Percentiles rank a stretch among this genome's conserved stretches.
Evolutionary conservation across 345 rosid species (phyloP).

Genomic region (Isatis tinctoria): DNA sequence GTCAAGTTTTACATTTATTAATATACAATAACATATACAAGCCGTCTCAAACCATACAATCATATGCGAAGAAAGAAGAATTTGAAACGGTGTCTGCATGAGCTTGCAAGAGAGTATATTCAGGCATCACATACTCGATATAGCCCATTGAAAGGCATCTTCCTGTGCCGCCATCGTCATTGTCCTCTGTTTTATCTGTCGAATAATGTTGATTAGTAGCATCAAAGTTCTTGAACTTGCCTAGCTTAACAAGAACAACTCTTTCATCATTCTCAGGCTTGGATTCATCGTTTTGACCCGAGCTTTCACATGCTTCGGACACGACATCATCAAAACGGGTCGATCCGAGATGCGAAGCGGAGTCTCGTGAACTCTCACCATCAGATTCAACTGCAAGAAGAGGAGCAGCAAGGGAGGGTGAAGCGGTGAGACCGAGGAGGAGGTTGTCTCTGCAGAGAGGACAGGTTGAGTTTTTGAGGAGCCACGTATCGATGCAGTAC

Average conservation of each 20-base stretch:
- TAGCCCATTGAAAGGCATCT: neutral
- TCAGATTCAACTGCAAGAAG: neutral
- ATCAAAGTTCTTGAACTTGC: neutral
- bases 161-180: neutral
- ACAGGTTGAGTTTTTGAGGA: neutral
- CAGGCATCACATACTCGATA: neutral
- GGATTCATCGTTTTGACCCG: neutral
- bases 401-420: neutral
- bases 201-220: neutral
- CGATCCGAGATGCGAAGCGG: neutral
- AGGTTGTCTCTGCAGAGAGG: neutral
- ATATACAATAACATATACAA: too few relatives aligned
- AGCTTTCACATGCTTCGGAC: neutral
- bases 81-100: constrained; percentile 50
- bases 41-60: neutral
- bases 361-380: neutral
- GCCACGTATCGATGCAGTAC: neutral
- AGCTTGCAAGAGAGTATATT: neutral
- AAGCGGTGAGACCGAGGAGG: neutral
- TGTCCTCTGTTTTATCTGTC: neutral
- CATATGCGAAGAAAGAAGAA: constrained; percentile 39
- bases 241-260: neutral
- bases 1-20: too few relatives aligned
- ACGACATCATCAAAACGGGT: neutral
- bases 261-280: neutral